phyloP scores from a whole-genome alignment of 768 basidiomycete genomes.

The Russula sp. region DNA sequence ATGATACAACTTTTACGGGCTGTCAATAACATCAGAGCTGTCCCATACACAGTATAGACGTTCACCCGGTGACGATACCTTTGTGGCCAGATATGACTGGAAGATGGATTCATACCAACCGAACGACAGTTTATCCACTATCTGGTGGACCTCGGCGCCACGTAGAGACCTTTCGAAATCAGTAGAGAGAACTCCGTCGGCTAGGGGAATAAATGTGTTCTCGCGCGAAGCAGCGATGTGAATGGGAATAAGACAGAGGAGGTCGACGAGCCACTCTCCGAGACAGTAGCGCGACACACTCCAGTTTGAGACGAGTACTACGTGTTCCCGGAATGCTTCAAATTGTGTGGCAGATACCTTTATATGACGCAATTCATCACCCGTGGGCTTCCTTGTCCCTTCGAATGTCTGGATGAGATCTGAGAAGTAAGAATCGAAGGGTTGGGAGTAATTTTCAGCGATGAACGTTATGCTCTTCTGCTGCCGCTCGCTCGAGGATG shows the following conservation, averaged over 20 bases:
- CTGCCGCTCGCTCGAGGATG: conserved; percentile 27
- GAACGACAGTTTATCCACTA: too few relatives aligned
- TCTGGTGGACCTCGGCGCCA: conserved; percentile 36
- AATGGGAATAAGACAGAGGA: too few relatives aligned
- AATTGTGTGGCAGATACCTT: conserved; percentile 32
- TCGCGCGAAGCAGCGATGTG: too few relatives aligned
- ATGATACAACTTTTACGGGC: conserved; percentile 61
- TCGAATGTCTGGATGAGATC: conserved; percentile 40
- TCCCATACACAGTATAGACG: background rate
- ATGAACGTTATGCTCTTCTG: conserved; percentile 40
- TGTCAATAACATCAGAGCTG: conserved; percentile 23
- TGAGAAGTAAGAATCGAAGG: background rate
- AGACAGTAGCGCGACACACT: background rate
- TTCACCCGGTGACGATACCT: conserved; percentile 30
- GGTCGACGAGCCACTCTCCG: too few relatives aligned
- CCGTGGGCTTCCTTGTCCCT: conserved; percentile 44
- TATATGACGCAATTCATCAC: conserved; percentile 38
- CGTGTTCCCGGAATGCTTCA: conserved; percentile 25
- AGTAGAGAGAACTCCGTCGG: conserved; percentile 46
- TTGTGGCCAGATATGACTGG: conserved; percentile 54
- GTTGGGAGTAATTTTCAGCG: conserved; percentile 33
- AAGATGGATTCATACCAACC: conserved; percentile 32
- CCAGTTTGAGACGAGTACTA: conserved; percentile 12
- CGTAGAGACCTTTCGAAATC: conserved; percentile 47
- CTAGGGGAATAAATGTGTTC: too few relatives aligned